Evolutionary conservation across 1,284 basidiomycete genomes (phyloP).

Genomic region (Polyporus tsugae): DNA sequence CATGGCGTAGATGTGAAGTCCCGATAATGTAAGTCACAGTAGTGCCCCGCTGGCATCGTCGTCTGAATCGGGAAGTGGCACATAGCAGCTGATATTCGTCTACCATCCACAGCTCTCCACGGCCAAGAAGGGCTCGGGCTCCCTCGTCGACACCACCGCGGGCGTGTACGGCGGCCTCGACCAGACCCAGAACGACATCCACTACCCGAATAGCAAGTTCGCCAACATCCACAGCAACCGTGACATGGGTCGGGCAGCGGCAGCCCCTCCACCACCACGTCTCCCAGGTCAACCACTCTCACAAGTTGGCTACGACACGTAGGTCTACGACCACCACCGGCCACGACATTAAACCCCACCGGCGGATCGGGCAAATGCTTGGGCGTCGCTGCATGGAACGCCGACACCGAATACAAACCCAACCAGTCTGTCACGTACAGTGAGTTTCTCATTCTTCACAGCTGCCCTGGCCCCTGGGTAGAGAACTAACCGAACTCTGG

Average conservation of each 20-base stretch:
- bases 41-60: no score
- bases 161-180: slow-evolving; percentile 62
- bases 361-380: slow-evolving; percentile 44
- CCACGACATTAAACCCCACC: slow-evolving; percentile 10
- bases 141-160: slow-evolving; percentile 62
- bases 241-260: slow-evolving; percentile 55
- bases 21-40: no score
- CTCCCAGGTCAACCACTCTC: slow-evolving; percentile 27
- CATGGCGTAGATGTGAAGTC: no score
- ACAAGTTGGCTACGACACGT: slow-evolving; percentile 39
- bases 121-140: slow-evolving; percentile 64
- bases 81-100: no score
- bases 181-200: slow-evolving; percentile 75
- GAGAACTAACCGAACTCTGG: slow-evolving; percentile 51
- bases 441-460: slow-evolving; percentile 40
- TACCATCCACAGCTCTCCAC: slow-evolving; percentile 72
- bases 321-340: slow-evolving; percentile 31
- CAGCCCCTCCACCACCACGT: slow-evolving; percentile 13
- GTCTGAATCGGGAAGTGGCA: no score
- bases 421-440: slow-evolving; percentile 59
- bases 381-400: slow-evolving; percentile 54
- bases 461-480: slow-evolving; percentile 12
- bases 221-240: slow-evolving; percentile 72
- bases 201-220: slow-evolving; percentile 70
- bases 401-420: slow-evolving; percentile 53